These are phyloP conservation scores for Alternaria sp. DNA, from an alignment of 2,329 filamentous ascomycete species.

Conservation along the genomic window DNA sequence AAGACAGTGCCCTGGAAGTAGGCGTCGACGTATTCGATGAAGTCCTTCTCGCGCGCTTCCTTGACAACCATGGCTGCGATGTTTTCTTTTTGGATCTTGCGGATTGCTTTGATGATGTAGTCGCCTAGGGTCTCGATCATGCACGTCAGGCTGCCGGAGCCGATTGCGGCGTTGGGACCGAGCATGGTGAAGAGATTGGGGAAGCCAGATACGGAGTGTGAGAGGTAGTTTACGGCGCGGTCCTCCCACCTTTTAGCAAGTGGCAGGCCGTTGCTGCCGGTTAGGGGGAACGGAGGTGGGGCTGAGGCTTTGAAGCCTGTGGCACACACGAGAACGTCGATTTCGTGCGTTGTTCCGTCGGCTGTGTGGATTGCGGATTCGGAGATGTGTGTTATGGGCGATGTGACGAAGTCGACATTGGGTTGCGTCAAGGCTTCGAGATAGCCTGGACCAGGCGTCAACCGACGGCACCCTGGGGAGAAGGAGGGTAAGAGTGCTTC, in stretches of 20 bases:
- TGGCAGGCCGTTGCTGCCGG: constrained; percentile 35
- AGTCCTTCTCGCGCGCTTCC: constrained; percentile 36
- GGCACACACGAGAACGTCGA: constrained; percentile 55
- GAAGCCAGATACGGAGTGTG: constrained; percentile 35
- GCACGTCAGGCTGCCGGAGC: constrained; percentile 48
- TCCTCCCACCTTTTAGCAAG: constrained; percentile 45
- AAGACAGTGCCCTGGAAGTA: constrained; percentile 46
- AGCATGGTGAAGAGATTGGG: constrained; percentile 54
- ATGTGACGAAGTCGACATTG: constrained; percentile 50
- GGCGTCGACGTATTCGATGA: constrained; percentile 37
- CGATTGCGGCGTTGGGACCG: constrained; percentile 51
- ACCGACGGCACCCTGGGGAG: constrained; percentile 55
- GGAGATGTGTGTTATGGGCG: constrained; percentile 45
- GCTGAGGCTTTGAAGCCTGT: constrained; percentile 53
- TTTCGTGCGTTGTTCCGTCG: constrained; percentile 48
- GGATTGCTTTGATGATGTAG: constrained; percentile 49
- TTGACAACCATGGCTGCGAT: constrained; percentile 46
- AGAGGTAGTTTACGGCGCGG: constrained; percentile 41
- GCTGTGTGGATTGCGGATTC: constrained; percentile 48
- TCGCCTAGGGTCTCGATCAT: constrained; percentile 51
- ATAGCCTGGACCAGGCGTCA: constrained; percentile 60
- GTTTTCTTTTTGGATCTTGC: constrained; percentile 53
- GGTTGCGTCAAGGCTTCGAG: constrained; percentile 55
- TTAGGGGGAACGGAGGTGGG: constrained; percentile 49
- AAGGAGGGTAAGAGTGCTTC: constrained; percentile 52